Conservation (phyloP, 305 asterid species). For the Fraxinus dipetala region DNA sequence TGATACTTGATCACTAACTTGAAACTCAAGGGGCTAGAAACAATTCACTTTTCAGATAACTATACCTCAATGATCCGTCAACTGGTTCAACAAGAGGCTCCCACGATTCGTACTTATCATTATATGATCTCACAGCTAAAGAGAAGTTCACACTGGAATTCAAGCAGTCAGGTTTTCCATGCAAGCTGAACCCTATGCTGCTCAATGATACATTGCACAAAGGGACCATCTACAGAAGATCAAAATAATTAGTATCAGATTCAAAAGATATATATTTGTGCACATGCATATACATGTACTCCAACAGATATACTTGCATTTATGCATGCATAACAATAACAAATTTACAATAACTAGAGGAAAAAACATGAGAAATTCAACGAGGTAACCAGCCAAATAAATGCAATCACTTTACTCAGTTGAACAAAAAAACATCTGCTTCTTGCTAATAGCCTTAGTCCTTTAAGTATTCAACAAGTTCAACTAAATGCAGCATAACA, state of each 20-base stretch:
- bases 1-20: constrained; percentile 17
- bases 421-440: background rate
- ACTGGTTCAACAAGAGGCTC: constrained; percentile 93
- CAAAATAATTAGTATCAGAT: constrained; percentile 25
- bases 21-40: constrained; percentile 7
- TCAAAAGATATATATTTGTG: background rate
- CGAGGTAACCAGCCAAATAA: background rate
- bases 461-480: background rate
- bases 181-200: constrained; percentile 61
- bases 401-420: background rate
- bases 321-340: background rate
- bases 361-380: background rate
- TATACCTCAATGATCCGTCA: constrained; percentile 81
- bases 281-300: background rate
- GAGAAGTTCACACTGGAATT: constrained; percentile 64
- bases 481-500: background rate
- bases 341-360: background rate
- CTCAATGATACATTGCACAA: constrained; percentile 83
- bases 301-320: background rate
- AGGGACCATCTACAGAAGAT: constrained; percentile 76
- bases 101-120: constrained; percentile 96
- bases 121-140: constrained; percentile 73
- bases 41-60: constrained; percentile 19
- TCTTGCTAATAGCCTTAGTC: background rate
- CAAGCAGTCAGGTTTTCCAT: constrained; percentile 58